Conservation (phyloP, 805 yeast species). For the Isabelozyma pseudorhagii region DNA sequence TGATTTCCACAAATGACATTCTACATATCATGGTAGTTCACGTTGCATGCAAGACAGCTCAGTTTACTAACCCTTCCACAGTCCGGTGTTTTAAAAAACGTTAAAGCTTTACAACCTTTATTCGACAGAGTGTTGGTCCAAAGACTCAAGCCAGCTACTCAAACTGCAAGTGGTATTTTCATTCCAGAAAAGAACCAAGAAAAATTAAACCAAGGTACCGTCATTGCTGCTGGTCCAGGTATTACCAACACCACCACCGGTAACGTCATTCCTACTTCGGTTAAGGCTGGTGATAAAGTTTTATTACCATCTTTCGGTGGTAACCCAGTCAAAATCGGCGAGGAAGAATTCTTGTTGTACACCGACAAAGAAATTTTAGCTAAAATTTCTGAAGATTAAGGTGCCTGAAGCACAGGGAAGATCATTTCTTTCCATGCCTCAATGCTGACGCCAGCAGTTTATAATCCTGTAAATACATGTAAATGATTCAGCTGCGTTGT, state of each 20-base stretch:
- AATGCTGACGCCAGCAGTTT: not conserved
- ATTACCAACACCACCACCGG: constrained; percentile 69
- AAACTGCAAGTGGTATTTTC: constrained; percentile 90
- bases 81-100: constrained; percentile 65
- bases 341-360: constrained; percentile 77
- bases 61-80: not conserved
- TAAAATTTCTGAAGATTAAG: constrained; percentile 54
- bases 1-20: too few species aligned
- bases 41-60: not conserved
- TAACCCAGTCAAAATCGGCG: constrained; percentile 79
- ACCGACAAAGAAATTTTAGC: constrained; percentile 95
- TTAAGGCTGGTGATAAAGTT: constrained; percentile 88
- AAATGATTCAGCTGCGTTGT: too few species aligned
- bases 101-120: constrained; percentile 85
- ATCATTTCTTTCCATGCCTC: not conserved
- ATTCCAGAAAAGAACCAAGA: constrained; percentile 96
- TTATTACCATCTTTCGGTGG: constrained; percentile 96
- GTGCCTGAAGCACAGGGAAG: constrained; percentile 1
- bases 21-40: too few species aligned
- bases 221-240: constrained; percentile 95
- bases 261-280: constrained; percentile 65
- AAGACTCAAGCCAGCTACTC: constrained; percentile 84
- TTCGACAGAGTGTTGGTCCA: constrained; percentile 96
- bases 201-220: constrained; percentile 89
- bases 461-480: not conserved